phyloP scores from a whole-genome alignment of 768 basidiomycete genomes.

The Tephrocybe sp. region DNA sequence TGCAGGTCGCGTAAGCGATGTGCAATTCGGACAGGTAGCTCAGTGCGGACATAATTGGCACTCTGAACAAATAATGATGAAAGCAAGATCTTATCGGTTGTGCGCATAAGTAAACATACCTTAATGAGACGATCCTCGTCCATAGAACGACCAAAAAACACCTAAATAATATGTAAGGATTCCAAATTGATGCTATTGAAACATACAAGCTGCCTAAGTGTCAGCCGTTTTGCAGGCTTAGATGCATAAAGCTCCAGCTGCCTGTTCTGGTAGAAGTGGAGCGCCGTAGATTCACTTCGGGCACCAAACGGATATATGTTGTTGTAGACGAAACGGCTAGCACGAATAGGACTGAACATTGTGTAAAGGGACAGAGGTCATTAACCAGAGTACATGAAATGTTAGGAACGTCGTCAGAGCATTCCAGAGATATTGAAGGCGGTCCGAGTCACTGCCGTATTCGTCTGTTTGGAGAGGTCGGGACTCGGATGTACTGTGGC shows the following conservation, averaged over 20 bases:
- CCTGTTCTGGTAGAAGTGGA: constrained; percentile 80
- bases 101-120: constrained; percentile 34
- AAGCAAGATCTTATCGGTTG: background rate
- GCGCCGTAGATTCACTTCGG: constrained; percentile 34
- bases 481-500: no score
- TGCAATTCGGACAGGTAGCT: constrained; percentile 84
- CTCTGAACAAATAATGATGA: constrained; percentile 45
- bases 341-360: constrained; percentile 13
- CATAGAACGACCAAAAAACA: constrained; percentile 86
- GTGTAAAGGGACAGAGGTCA: constrained; percentile 3
- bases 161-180: constrained; percentile 38
- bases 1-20: constrained; percentile 88
- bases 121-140: constrained; percentile 76
- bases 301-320: constrained; percentile 3
- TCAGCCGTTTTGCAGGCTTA: constrained; percentile 68
- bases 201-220: constrained; percentile 76
- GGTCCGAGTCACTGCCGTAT: no score
- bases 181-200: background rate
- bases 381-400: constrained; percentile 3
- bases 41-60: constrained; percentile 88
- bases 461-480: no score
- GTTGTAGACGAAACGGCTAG: constrained; percentile 7
- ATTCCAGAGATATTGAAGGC: no score
- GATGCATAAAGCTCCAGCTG: constrained; percentile 81
- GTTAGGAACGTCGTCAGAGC: no score